Evolutionary conservation across 371 early-diverging fungal genomes (phyloP).

Genomic region (Coemansia sp.): DNA sequence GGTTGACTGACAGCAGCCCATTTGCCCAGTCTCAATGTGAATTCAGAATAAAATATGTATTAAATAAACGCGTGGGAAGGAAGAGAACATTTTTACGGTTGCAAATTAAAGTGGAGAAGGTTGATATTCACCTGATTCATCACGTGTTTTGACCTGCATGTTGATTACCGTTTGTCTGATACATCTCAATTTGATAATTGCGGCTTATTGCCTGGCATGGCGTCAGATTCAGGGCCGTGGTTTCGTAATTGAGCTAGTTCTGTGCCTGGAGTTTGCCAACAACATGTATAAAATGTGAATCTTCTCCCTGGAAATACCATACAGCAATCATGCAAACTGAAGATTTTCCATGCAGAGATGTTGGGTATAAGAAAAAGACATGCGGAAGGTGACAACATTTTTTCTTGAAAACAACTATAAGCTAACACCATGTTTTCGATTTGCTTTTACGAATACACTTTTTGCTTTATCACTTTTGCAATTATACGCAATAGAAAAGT

Average conservation of each 20-base stretch:
- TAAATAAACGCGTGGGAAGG: not conserved
- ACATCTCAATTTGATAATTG: not conserved
- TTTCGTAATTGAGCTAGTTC: too few species aligned
- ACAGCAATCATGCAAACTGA: too few species aligned
- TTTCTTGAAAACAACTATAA: too few species aligned
- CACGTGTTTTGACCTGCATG: not conserved
- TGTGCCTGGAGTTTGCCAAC: too few species aligned
- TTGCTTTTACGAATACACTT: not conserved
- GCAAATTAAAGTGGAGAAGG: not conserved
- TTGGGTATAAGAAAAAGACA: too few species aligned
- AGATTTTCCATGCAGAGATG: too few species aligned
- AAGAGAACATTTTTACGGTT: not conserved
- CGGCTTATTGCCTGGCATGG: too few species aligned
- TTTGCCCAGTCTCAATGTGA: not conserved
- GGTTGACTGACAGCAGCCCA: slow-evolving; percentile 18
- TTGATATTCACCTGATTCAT: not conserved
- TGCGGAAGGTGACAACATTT: too few species aligned
- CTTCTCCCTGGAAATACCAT: too few species aligned
- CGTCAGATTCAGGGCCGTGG: too few species aligned
- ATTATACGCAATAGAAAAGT: not conserved
- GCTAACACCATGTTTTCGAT: too few species aligned
- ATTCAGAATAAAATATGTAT: not conserved
- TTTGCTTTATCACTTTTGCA: not conserved
- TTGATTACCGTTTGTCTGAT: not conserved
- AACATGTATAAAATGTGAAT: too few species aligned